Evolutionary conservation across 108 stramenopile genomes (phyloP), one percentile per base, ranked within the genome.

Genomic region (Skeletonema menzelii): DNA sequence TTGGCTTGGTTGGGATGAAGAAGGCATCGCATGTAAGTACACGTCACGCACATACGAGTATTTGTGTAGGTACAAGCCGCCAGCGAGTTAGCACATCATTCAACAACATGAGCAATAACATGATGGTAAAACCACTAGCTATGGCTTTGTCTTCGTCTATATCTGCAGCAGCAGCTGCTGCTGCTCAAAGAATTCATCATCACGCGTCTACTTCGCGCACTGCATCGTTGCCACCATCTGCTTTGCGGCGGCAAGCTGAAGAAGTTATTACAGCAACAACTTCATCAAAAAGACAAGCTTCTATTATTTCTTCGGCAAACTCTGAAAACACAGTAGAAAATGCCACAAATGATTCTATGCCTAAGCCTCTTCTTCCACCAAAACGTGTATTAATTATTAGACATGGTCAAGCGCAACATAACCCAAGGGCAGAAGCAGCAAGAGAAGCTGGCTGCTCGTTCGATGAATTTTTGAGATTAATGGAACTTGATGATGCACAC

Each of bases 351-450:
- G 8, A 22, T 1, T 3, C 17, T 8, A 49, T 38, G 17, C 34
- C 46, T 26, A 59, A 31, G 6, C 72, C 72, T 2, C 20, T 73
- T 37, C 34, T 72, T 12, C 64, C 72, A 72, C 80, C 76, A 30
- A 90, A 87, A 72, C 70, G 73, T 6, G 24, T 90, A n/a, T 75
- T 69, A 19, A 62, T 93, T 42, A 42, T 93, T 8, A 69, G 92
- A 35, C 92, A 93, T 53, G 92, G 89, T 8, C 92, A 93, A 70
- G 92, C 92, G 2, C 34, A 73, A 11, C 92, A 93, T 79, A 93
- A 93, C 77, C 92, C 92, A 19, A 75, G 89, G 2, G 92, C 92
- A 2, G 92, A 93, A 76, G 64, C 59, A 5, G 90, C 89, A 30
- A 79, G 76, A 27, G 84, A 79, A 32, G 64, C 55, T 11, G 92